phyloP scores from a whole-genome alignment of 108 stramenopile species.

The Chaetoceros tenuissimus region DNA sequence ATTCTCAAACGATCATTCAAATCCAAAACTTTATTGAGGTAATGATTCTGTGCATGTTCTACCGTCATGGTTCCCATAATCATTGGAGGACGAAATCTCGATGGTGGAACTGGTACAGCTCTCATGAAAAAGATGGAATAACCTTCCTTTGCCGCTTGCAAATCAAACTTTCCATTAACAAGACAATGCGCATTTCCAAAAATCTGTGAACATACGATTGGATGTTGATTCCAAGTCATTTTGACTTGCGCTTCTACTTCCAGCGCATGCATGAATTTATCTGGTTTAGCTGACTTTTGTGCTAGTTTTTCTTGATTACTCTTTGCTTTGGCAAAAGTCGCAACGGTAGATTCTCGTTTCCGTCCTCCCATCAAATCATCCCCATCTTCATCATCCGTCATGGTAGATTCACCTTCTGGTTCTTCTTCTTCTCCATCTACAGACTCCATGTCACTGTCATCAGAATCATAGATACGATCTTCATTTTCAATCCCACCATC shows the following conservation, averaged over 20 bases:
- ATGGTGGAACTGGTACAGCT: slow-evolving; percentile 87
- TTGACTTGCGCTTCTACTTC: slow-evolving; percentile 90
- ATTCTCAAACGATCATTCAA: slow-evolving; percentile 59
- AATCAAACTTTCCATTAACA: not conserved
- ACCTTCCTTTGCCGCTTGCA: slow-evolving; percentile 26
- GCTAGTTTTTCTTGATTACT: slow-evolving; percentile 15
- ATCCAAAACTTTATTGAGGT: slow-evolving; percentile 76
- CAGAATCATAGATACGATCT: slow-evolving; percentile 10
- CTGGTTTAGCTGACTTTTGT: slow-evolving; percentile 15
- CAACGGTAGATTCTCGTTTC: not conserved
- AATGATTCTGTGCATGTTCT: slow-evolving; percentile 94
- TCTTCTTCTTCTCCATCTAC: slow-evolving; percentile 24
- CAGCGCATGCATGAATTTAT: slow-evolving; percentile 85
- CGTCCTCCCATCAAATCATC: slow-evolving; percentile 1
- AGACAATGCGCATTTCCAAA: slow-evolving; percentile 53
- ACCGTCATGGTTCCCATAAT: slow-evolving; percentile 78
- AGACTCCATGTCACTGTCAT: slow-evolving; percentile 8
- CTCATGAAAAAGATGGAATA: slow-evolving; percentile 83
- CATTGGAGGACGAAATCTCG: slow-evolving; percentile 94
- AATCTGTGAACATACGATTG: slow-evolving; percentile 47
- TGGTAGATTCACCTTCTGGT: slow-evolving; percentile 1
- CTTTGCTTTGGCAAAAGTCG: slow-evolving; percentile 1
- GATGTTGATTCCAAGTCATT: slow-evolving; percentile 80
- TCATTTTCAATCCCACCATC: slow-evolving; percentile 11
- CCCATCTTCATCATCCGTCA: slow-evolving; percentile 3